Conservation (phyloP, 2,329 filamentous ascomycete genomes). For the Mycosphaerelloides madeirae region DNA sequence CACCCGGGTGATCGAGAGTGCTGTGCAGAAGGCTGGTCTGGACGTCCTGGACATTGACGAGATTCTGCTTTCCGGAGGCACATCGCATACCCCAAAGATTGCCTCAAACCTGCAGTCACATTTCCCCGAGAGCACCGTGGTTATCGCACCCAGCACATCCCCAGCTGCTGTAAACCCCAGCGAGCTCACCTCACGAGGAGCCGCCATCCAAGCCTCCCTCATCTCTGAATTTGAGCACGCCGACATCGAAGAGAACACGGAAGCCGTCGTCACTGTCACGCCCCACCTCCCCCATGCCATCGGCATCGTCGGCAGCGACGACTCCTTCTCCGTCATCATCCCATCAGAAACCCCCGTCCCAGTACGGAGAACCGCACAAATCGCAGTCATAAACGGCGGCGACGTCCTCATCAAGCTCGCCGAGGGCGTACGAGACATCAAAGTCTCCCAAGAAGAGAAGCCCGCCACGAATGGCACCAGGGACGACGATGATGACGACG, state of each 20-base stretch:
- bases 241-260: slow-evolving; percentile 93
- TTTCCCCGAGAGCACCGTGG: slow-evolving; percentile 73
- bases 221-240: slow-evolving; percentile 91
- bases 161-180: slow-evolving; percentile 83
- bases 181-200: slow-evolving; percentile 81
- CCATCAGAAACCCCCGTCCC: slow-evolving; percentile 84
- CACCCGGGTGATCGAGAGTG: slow-evolving; percentile 76
- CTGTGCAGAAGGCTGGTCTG: slow-evolving; percentile 84
- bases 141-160: slow-evolving; percentile 79
- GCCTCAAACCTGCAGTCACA: slow-evolving; percentile 71
- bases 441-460: slow-evolving; percentile 83
- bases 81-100: slow-evolving; percentile 89
- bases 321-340: slow-evolving; percentile 75
- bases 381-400: slow-evolving; percentile 72
- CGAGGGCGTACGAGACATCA: slow-evolving; percentile 87
- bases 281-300: slow-evolving; percentile 86
- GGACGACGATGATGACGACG: slow-evolving; percentile 55
- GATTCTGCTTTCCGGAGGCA: slow-evolving; percentile 88
- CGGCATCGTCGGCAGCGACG: slow-evolving; percentile 69
- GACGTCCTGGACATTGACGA: slow-evolving; percentile 92
- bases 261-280: slow-evolving; percentile 89
- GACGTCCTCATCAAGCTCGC: slow-evolving; percentile 83
- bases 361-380: slow-evolving; percentile 75
- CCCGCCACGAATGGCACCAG: slow-evolving; percentile 54
- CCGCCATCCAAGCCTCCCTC: slow-evolving; percentile 89